These are phyloP conservation scores for Rhodotorula babjevae DNA, from an alignment of 768 basidiomycete genomes.

Conservation along the genomic window DNA sequence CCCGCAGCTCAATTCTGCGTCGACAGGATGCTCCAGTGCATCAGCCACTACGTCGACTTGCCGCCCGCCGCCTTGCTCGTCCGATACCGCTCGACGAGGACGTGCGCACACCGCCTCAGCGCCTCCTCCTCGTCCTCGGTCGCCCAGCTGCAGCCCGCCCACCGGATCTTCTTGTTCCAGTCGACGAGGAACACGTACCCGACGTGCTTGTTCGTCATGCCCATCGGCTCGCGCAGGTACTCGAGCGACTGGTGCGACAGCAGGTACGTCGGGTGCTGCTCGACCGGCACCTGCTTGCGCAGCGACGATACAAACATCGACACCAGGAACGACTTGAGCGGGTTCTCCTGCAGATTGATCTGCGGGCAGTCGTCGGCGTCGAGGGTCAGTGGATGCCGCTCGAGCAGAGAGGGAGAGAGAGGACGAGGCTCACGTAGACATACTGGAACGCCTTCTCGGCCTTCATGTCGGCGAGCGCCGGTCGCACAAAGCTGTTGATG, in stretches of 20 bases:
- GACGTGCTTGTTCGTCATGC: constrained; percentile 81
- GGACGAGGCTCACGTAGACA: constrained; percentile 42
- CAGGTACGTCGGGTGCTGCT: constrained; percentile 67
- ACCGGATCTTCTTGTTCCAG: constrained; percentile 73
- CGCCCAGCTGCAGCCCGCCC: constrained; percentile 87
- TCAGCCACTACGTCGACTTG: neutral
- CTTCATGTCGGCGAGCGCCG: constrained; percentile 43
- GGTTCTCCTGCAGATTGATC: constrained; percentile 91
- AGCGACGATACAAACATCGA: constrained; percentile 74
- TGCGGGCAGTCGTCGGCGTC: constrained; percentile 45
- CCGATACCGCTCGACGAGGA: constrained; percentile 45
- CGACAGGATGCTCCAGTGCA: too few species aligned
- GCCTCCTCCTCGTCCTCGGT: constrained; percentile 65
- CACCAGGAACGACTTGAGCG: constrained; percentile 84
- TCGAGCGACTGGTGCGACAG: constrained; percentile 80
- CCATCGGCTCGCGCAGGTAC: constrained; percentile 74
- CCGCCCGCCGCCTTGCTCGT: neutral
- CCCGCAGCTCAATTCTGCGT: neutral
- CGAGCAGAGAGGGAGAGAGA: neutral
- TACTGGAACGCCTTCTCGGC: constrained; percentile 43
- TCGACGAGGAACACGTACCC: constrained; percentile 92
- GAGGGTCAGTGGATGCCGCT: constrained; percentile 47
- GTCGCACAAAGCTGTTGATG: constrained; percentile 60
- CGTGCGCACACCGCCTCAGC: constrained; percentile 54
- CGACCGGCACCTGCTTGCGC: constrained; percentile 60